A percentile compares a stretch with the other conserved stretches of the same genome.
Evolutionary conservation across 768 basidiomycete genomes (phyloP).

Genomic region (Lanmaoa pseudosensibilis): DNA sequence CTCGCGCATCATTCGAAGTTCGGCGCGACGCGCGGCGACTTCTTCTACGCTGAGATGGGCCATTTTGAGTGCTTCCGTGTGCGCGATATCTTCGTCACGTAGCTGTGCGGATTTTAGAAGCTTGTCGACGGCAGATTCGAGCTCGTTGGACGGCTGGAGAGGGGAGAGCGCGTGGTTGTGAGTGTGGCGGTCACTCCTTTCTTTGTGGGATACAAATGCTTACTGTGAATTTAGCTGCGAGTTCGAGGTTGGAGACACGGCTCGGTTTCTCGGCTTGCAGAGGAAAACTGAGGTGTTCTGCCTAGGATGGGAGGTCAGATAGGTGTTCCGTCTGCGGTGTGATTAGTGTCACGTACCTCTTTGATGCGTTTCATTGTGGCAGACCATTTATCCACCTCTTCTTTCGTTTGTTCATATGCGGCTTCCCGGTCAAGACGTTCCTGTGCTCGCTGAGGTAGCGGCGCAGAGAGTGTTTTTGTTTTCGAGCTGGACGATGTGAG

Average conservation of each 20-base stretch:
- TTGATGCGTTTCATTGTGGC: conserved; percentile 89
- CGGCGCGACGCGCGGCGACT: conserved; percentile 74
- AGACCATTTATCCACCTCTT: conserved; percentile 92
- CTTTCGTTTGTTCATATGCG: conserved; percentile 90
- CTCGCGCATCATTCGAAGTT: conserved; percentile 87
- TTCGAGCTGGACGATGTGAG: conserved; percentile 56
- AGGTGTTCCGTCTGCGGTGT: not conserved
- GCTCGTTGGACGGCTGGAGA: conserved; percentile 71
- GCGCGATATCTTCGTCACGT: conserved; percentile 73
- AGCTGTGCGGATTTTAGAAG: conserved; percentile 82
- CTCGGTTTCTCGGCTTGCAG: conserved; percentile 61
- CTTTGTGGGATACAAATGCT: conserved; percentile 1
- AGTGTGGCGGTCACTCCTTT: not conserved
- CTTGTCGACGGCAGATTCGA: conserved; percentile 82
- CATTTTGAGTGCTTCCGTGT: conserved; percentile 81
- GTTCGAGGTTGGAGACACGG: conserved; percentile 68
- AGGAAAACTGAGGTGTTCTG: conserved; percentile 86
- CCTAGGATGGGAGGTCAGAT: conserved; percentile 43
- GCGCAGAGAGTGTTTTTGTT: conserved; percentile 68
- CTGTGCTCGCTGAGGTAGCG: conserved; percentile 82
- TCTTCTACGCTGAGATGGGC: conserved; percentile 85
- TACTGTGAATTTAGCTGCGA: conserved; percentile 85
- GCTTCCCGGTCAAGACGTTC: conserved; percentile 91
- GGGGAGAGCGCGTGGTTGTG: not conserved
- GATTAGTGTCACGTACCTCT: conserved; percentile 51